Conservation (phyloP, 805 yeast genomes). For the Yarrowia sp. region DNA sequence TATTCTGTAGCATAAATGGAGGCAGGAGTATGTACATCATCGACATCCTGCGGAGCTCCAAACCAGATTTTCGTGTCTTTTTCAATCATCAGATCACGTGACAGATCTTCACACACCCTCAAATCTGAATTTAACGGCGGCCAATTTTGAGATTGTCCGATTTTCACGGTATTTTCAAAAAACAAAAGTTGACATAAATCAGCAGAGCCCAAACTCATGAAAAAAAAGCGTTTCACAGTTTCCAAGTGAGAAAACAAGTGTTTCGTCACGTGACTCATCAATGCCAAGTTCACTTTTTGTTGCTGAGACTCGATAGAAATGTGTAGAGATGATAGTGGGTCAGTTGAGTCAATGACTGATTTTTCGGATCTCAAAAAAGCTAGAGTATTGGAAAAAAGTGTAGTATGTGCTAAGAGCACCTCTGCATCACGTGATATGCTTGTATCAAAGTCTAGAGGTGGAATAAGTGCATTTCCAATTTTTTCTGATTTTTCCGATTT, state of each 20-base stretch:
- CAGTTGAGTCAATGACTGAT: neutral
- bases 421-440: neutral
- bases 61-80: neutral
- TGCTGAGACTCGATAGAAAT: neutral
- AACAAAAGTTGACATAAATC: neutral
- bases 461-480: neutral
- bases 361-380: neutral
- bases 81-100: neutral
- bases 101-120: neutral
- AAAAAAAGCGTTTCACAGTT: neutral
- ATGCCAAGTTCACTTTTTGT: neutral
- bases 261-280: neutral
- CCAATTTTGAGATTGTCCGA: neutral
- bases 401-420: neutral
- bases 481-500: neutral
- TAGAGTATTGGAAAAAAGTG: neutral
- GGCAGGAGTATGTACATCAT: neutral
- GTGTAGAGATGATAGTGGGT: neutral
- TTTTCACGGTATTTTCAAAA: neutral
- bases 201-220: neutral
- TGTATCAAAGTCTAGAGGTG: neutral
- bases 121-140: conserved; percentile 8
- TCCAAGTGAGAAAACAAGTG: neutral
- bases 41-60: neutral
- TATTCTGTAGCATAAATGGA: conserved; percentile 1